Conservation (phyloP, 768 basidiomycete species). For the Jaapia argillacea region DNA sequence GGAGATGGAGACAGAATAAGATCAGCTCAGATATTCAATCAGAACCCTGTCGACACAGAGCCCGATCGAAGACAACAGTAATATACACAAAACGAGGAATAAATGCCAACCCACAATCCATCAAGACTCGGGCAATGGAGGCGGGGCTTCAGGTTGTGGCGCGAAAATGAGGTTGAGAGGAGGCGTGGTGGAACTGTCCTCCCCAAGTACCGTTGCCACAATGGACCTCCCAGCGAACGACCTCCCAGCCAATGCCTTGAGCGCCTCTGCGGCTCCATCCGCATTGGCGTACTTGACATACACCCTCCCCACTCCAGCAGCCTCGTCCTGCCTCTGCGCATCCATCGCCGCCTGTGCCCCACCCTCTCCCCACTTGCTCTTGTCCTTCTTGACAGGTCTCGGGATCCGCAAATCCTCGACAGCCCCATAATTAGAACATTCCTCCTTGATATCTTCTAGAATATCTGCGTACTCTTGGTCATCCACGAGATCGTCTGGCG, state of each 20-base stretch:
- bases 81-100: too few relatives aligned
- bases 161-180: constrained; percentile 78
- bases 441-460: constrained; percentile 89
- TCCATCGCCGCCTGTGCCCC: constrained; percentile 53
- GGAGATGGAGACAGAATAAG: too few relatives aligned
- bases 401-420: constrained; percentile 87
- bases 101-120: too few relatives aligned
- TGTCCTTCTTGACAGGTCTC: constrained; percentile 80
- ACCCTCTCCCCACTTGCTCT: constrained; percentile 67
- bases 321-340: constrained; percentile 72
- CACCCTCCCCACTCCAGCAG: constrained; percentile 88
- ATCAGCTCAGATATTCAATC: too few relatives aligned
- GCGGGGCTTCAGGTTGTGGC: constrained; percentile 74
- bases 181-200: constrained; percentile 80
- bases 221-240: constrained; percentile 83
- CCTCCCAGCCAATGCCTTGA: constrained; percentile 84
- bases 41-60: too few relatives aligned
- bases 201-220: constrained; percentile 73
- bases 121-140: constrained; percentile 48
- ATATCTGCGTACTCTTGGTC: constrained; percentile 93
- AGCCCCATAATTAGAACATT: constrained; percentile 70
- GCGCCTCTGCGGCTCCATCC: constrained; percentile 53
- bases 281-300: constrained; percentile 79
- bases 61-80: too few relatives aligned
- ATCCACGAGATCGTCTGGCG: constrained; percentile 79